Evolutionary conservation across 192 early-diverging fungal species (phyloP), one percentile per base, ranked within the genome.

Genomic region (Backusella westeae): DNA sequence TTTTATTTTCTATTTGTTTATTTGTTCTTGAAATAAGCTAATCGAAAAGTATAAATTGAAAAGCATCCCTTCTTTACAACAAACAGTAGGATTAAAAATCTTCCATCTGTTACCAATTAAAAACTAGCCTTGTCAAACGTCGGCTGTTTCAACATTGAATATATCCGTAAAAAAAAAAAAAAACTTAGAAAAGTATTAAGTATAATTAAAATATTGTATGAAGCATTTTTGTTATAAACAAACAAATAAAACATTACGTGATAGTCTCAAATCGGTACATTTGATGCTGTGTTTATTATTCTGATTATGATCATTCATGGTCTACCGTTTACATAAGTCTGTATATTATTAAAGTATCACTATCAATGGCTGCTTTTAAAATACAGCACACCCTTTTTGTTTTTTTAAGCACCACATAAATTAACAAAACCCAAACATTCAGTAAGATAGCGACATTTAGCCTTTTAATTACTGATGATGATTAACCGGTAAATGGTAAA

Each of bases 21-120:
- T 17, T 44, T 44, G 5, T 44, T 44, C 46, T 49, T 49, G 19
- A 19, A n/a, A 49, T 19, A 49, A n/a, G 19, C n/a, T 49, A 17
- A 49, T 63, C 9, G 56, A 63, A 63, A 29, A 63, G 56, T 63
- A 63, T 63, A 63, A 63, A 63, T 63, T 63, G 56, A 63, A 63
- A 63, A 63, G 8, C 26, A 63, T 29, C 9, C 12, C 56, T 26
- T 26, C 9, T 29, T 29, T 63, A n/a, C 46, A 49, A n/a, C 6
- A 49, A 49, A 49, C 56, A 63, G 56, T 14, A 63, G 56, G 23
- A 63, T 4, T 29, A 63, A 63, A 59, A 29, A 63, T 63, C 9
- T 29, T 29, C 21, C 56, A 63, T 63, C 21, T 15, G 19, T 63
- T 63, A 26, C 56, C 56, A 63, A 63, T 63, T 14, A 63, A 63